These are phyloP conservation scores for Krasilnikovozyma curviuscula DNA, from an alignment of 768 basidiomycete genomes.

Conservation along the genomic window DNA sequence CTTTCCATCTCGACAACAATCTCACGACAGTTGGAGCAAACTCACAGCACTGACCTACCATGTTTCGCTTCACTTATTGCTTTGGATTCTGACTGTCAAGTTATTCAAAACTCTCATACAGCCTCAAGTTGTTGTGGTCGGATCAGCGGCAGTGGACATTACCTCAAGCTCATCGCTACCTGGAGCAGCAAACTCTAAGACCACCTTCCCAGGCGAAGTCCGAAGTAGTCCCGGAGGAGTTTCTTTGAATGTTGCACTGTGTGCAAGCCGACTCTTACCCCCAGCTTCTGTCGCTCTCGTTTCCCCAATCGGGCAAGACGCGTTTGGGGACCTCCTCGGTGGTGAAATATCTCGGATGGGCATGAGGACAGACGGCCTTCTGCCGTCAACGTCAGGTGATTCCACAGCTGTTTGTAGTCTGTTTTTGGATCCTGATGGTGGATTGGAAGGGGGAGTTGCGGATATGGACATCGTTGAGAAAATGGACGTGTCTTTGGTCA, in stretches of 20 bases:
- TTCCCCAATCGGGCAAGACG: conserved; percentile 53
- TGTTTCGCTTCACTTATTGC: too few relatives aligned
- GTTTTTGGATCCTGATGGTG: conserved; percentile 50
- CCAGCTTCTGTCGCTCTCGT: conserved; percentile 24
- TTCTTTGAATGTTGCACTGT: conserved; percentile 71
- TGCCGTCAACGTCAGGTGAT: conserved; percentile 23
- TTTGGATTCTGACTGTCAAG: too few relatives aligned
- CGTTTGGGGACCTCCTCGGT: conserved; percentile 48
- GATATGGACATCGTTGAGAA: conserved; percentile 54
- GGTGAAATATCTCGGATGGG: conserved; percentile 42
- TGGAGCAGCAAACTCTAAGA: conserved; percentile 30
- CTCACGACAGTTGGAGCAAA: too few relatives aligned
- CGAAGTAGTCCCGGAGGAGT: conserved; percentile 48
- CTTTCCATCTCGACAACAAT: conserved; percentile 44
- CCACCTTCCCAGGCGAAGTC: conserved; percentile 33
- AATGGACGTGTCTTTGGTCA: conserved; percentile 23
- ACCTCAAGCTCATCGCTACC: background rate
- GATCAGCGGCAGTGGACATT: conserved; percentile 66
- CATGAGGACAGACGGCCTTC: conserved; percentile 63
- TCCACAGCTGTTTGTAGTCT: conserved; percentile 73
- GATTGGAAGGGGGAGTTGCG: conserved; percentile 66
- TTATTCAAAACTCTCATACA: background rate
- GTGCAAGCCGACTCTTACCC: conserved; percentile 46
- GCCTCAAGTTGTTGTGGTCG: conserved; percentile 45
- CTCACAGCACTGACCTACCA: too few relatives aligned